Percentiles rank a stretch among this genome's conserved stretches.
phyloP scores from a whole-genome alignment of 805 yeast species.

The Komagataella populi region DNA sequence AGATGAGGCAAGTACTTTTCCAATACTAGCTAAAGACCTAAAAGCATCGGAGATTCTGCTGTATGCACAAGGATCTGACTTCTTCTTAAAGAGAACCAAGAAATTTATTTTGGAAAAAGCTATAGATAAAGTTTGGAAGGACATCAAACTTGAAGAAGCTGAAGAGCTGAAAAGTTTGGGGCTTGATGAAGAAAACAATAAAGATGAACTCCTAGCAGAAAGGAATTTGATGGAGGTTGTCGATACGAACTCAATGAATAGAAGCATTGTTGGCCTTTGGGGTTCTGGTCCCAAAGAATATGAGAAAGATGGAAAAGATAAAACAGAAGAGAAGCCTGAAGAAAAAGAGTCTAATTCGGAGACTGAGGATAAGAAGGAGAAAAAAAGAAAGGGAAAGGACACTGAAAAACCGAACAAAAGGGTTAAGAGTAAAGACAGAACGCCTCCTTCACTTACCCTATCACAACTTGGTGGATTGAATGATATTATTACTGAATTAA shows the following conservation, averaged over 20 bases:
- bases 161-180: slow-evolving; percentile 32
- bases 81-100: slow-evolving; percentile 33
- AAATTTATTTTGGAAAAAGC: slow-evolving; percentile 37
- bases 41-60: slow-evolving; percentile 35
- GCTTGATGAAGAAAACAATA: slow-evolving; percentile 9
- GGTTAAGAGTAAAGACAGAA: slow-evolving; percentile 35
- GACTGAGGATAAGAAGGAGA: slow-evolving; percentile 22
- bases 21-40: slow-evolving; percentile 51
- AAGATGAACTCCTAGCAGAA: slow-evolving; percentile 12
- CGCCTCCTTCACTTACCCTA: slow-evolving; percentile 57
- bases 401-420: slow-evolving; percentile 11
- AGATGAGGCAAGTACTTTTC: slow-evolving; percentile 9
- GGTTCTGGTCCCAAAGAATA: slow-evolving; percentile 12
- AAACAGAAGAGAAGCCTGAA: slow-evolving; percentile 4
- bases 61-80: slow-evolving; percentile 52
- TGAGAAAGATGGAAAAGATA: slow-evolving; percentile 3
- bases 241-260: slow-evolving; percentile 61
- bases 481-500: slow-evolving; percentile 66
- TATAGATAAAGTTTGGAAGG: slow-evolving; percentile 28
- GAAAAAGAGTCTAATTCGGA: slow-evolving; percentile 2
- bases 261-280: slow-evolving; percentile 68
- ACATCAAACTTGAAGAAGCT: slow-evolving; percentile 46
- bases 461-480: slow-evolving; percentile 84
- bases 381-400: slow-evolving; percentile 38
- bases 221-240: slow-evolving; percentile 49